Base-by-base conservation (phyloP, 345 rosid species). In the Hypericum perforatum region DNA sequence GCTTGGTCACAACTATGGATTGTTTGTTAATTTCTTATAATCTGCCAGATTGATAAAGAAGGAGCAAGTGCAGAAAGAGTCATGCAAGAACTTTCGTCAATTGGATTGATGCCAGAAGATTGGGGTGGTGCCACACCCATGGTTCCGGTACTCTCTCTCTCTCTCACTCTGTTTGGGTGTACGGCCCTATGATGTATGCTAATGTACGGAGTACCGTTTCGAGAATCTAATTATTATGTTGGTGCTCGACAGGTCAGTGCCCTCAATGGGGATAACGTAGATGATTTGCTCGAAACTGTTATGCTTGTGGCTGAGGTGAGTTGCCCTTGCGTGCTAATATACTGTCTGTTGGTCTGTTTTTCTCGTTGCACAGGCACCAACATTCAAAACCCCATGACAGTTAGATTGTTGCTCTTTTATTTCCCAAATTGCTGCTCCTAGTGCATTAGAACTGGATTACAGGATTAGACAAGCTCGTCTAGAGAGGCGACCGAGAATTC, bases 261-360 rank as follows among this genome's bases (percentile, higher is more conserved):
- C 39, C 81, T 92, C 58, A 92, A 83, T 74, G 96, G 98, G 70
- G 76, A 83, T 43, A 83, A 88, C 15, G 29, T 88, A 12, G 84
- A 83, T 72, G 94, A 85, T 63, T 74, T 92, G 62, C 70, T 92
- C 81, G 98, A 92, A 77, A 92, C 94, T 41, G 77, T 82, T 55
- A 82, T 92, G 94, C 98, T 92, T 59, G 98, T 92, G 64, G 94
- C 98, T 11, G 98, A 92, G 95, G 98, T 92, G 56, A 65, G 88
- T 68, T 45, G 43, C 63, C 41, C 11, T 12, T 5, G 7, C 10
- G 36, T 14, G 14, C n/a, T 11, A 53, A 41, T 29, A 55, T 41
- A 38, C 29, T 57, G 44, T 22, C 32, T 22, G 32, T 22, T 22
- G 43, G 41, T 63, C 65, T 49, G 43, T 7, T 45, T 6, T 38